phyloP scores from a whole-genome alignment of 225 moss, liverwort and hornwort species.

The Sphagnum contortum region DNA sequence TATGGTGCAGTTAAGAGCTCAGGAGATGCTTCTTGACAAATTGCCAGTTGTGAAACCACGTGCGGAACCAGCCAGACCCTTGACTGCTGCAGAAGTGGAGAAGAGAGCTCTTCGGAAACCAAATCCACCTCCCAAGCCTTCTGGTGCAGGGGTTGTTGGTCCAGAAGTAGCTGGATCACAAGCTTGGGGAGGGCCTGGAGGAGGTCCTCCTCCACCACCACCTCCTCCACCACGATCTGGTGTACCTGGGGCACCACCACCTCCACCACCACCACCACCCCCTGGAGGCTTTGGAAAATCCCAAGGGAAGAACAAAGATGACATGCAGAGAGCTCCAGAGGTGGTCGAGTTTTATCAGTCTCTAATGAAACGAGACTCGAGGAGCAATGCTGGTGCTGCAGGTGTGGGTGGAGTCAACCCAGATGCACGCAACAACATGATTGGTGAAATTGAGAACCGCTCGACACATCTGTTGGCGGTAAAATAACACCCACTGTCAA shows the following conservation, averaged over 20 bases:
- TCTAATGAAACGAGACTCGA: conserved; percentile 59
- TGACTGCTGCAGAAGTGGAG: conserved; percentile 47
- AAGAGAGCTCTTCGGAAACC: conserved; percentile 52
- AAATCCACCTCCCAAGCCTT: conserved; percentile 45
- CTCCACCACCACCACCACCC: conserved; percentile 63
- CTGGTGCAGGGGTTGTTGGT: conserved; percentile 6
- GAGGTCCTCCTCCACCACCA: conserved; percentile 29
- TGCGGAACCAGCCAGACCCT: conserved; percentile 30
- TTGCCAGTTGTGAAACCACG: conserved; percentile 19
- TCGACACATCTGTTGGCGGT: conserved; percentile 60
- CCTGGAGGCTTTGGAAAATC: conserved; percentile 19
- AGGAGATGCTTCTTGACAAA: too few species aligned
- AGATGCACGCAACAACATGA: conserved; percentile 54
- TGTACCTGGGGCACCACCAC: conserved; percentile 31
- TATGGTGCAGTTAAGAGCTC: too few species aligned
- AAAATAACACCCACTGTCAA: conserved; percentile 4
- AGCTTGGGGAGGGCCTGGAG: conserved; percentile 8
- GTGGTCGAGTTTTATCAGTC: conserved; percentile 65
- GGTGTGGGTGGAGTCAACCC: conserved; percentile 14
- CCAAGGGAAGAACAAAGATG: conserved; percentile 18
- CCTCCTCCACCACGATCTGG: conserved; percentile 35
- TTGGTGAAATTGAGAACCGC: conserved; percentile 66
- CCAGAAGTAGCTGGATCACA: conserved; percentile 5
- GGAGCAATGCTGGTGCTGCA: conserved; percentile 16
- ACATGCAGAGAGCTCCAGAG: conserved; percentile 64